Base-by-base conservation (phyloP, 768 basidiomycete genomes). In the Panaeolus cyanescens region DNA sequence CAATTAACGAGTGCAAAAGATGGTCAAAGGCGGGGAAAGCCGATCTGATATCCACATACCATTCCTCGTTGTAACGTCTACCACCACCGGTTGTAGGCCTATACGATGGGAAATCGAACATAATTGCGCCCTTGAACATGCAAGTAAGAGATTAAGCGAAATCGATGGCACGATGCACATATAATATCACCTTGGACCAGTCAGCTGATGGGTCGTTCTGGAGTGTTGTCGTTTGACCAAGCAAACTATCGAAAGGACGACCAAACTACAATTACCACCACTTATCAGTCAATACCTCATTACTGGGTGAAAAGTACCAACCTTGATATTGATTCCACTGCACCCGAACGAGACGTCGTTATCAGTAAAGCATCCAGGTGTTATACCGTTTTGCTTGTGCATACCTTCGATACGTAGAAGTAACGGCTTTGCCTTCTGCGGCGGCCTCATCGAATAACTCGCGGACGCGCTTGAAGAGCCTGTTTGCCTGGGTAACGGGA, bases 101-200 rank as follows among this genome's bases (percentile, higher is more conserved):
- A 59, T 74, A 76, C 6, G 72, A 70, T 17, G 75, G 75, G 68
- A 76, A 76, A 64, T 77, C 76, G 59, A 76, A 75, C 75, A 77
- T 77, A 61, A 77, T 74, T 8, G 73, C 73, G 22, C 76, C 76
- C 74, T 77, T 15, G 10, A 17, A 9, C 7, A 55, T 22, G 6
- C 19, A 1, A 58, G n/a, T 9, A 30, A 19, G 17, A 37, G 55
- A 10, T 33, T 25, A 33, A 36, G 7, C 2, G 31, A 7, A 28
- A 32, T 31, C 15, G 45, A 15, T 50, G 22, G 36, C 66, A 45
- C n/a, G n/a, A n/a, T n/a, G n/a, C n/a, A n/a, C n/a, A n/a, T n/a
- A n/a, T n/a, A n/a, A n/a, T n/a, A n/a, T n/a, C 22, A 73, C 75
- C 69, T 76, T 75, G 2, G 73, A 75, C 75, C 75, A 77, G 40